Conservation (phyloP, 2,329 filamentous ascomycete species). For the Sporothrix curviconia region DNA sequence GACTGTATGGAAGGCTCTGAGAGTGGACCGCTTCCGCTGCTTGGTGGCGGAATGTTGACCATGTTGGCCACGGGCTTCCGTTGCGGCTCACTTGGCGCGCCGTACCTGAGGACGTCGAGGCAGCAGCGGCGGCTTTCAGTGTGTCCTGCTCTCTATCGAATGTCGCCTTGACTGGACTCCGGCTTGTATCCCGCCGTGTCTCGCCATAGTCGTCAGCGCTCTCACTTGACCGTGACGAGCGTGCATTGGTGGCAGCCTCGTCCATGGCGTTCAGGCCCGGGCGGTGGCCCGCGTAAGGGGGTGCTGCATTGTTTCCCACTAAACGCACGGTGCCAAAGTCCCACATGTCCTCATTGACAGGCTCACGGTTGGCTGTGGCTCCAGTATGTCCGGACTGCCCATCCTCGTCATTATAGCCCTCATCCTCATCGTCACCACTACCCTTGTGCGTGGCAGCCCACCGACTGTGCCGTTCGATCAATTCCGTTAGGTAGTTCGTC, state of each 20-base stretch:
- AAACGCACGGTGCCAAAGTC: conserved; percentile 95
- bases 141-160: conserved; percentile 44
- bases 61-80: conserved; percentile 43
- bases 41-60: conserved; percentile 14
- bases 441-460: conserved; percentile 75
- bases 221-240: conserved; percentile 50
- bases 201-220: conserved; percentile 46
- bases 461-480: conserved; percentile 83
- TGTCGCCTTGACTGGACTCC: conserved; percentile 46
- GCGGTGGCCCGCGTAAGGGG: conserved; percentile 35
- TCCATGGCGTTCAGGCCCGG: conserved; percentile 66
- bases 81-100: conserved; percentile 54
- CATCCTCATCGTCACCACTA: conserved; percentile 42
- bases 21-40: not conserved
- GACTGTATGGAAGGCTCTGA: conserved; percentile 47
- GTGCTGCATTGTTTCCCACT: conserved; percentile 57
- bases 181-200: conserved; percentile 43
- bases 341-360: conserved; percentile 80
- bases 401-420: conserved; percentile 36
- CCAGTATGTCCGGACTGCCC: conserved; percentile 22
- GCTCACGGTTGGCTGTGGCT: conserved; percentile 42
- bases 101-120: conserved; percentile 26
- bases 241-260: conserved; percentile 72
- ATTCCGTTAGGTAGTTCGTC: conserved; percentile 90
- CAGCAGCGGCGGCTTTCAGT: conserved; percentile 43